Conservation (phyloP, 192 early-diverging fungal species). For the Coemansia sp. region DNA sequence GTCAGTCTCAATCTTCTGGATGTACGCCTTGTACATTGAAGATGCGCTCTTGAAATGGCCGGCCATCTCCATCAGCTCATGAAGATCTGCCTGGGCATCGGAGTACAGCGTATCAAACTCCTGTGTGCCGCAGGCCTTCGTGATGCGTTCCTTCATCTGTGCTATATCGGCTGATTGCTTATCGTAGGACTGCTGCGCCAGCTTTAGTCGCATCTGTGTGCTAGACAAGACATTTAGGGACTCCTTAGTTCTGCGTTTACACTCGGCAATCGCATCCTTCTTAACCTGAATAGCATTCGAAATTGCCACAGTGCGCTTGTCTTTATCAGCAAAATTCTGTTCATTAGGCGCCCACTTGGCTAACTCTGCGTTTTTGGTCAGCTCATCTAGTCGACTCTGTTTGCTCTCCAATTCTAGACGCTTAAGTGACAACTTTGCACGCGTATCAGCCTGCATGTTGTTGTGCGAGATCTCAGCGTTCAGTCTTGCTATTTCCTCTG, state of each 20-base stretch:
- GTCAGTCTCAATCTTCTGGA: slow-evolving; percentile 62
- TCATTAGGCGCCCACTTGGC: slow-evolving; percentile 11
- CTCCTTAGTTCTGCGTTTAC: slow-evolving; percentile 9
- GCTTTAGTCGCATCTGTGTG: slow-evolving; percentile 35
- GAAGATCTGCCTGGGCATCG: slow-evolving; percentile 41
- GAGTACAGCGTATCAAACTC: slow-evolving; percentile 36
- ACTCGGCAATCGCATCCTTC: slow-evolving; percentile 25
- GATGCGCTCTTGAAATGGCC: slow-evolving; percentile 56
- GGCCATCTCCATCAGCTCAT: slow-evolving; percentile 52
- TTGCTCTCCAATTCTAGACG: slow-evolving; percentile 54
- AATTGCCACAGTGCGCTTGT: slow-evolving; percentile 28
- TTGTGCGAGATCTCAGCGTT: slow-evolving; percentile 62
- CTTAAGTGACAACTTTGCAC: slow-evolving; percentile 63
- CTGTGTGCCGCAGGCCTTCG: slow-evolving; percentile 16
- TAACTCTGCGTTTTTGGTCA: slow-evolving; percentile 11
- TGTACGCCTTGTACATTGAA: slow-evolving; percentile 67
- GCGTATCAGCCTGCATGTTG: slow-evolving; percentile 63
- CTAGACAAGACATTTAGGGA: slow-evolving; percentile 16
- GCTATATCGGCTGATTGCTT: slow-evolving; percentile 28
- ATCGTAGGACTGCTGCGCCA: slow-evolving; percentile 35
- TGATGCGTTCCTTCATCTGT: slow-evolving; percentile 19
- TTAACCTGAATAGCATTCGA: slow-evolving; percentile 19
- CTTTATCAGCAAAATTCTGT: slow-evolving; percentile 14
- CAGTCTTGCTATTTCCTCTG: slow-evolving; percentile 44
- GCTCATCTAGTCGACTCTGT: slow-evolving; percentile 6